Base-by-base conservation (phyloP, 1,284 basidiomycete species). In the Rhodotorula sp. region DNA sequence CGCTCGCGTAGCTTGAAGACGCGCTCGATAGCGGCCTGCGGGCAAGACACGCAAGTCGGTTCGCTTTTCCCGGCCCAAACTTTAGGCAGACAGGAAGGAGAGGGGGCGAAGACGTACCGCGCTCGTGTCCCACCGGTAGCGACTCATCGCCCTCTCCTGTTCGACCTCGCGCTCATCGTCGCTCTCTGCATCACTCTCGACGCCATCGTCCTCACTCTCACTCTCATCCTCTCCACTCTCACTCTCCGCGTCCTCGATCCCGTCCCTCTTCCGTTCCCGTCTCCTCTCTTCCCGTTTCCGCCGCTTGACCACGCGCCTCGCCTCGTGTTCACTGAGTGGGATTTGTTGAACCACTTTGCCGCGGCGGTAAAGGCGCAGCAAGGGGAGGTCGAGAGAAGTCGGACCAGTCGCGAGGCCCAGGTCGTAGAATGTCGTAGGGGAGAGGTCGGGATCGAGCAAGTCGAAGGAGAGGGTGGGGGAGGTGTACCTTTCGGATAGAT, bases 131-230 rank as follows among this genome's bases (percentile, higher is more conserved):
- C 73, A 74, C 42, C 54, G 29, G 24, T 63, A 70, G 56, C 73
- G 49, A 17, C 48, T 62, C 45, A 62, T 24, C 17, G 64, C 70
- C 12, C 60, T 44, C 44, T 46, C 30, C 53, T 51, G 56, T 61
- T 63, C 66, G 4, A 70, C 64, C 42, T 70, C 66, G 14, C 73
- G 37, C 73, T 74, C 73, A 30, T 74, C 70, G 18, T 74, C 70
- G 42, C 66, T 68, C 58, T 69, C 72, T 15, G n/a, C 60, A 4
- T 61, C 69, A 3, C 22, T n/a, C 6, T 58, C 62, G 22, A 17
- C 33, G 1, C 51, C 54, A 46, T 51, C 51, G 45, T 53, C 63
- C 42, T 60, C 61, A 5, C 37, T 46, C 46, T 58, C 60, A 1
- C 59, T 51, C 55, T 37, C 59, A 17, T 54, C 62, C 2, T 53